Conservation (phyloP, 805 yeast species). For the Nakazawaea wickerhamii region DNA sequence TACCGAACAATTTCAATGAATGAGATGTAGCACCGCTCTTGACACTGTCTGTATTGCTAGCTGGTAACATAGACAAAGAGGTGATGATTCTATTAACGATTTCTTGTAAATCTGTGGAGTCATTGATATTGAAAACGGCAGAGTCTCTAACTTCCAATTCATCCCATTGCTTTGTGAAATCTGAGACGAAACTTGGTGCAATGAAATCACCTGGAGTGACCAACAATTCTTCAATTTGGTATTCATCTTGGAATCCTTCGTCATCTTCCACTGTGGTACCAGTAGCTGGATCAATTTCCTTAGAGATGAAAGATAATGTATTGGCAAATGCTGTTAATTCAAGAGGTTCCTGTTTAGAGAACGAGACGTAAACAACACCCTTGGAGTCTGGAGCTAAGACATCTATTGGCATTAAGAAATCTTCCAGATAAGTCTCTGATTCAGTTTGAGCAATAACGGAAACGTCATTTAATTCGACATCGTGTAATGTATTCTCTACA, state of each 20-base stretch:
- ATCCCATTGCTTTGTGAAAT: slow-evolving; percentile 70
- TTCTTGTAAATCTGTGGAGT: slow-evolving; percentile 40
- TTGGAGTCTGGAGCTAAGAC: slow-evolving; percentile 64
- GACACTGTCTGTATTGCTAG: slow-evolving; percentile 68
- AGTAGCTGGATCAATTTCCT: slow-evolving; percentile 73
- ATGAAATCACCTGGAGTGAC: slow-evolving; percentile 79
- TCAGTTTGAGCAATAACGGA: slow-evolving; percentile 65
- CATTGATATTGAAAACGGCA: slow-evolving; percentile 60
- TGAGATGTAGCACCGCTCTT: slow-evolving; percentile 57
- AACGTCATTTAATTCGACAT: slow-evolving; percentile 71
- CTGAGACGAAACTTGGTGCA: slow-evolving; percentile 69
- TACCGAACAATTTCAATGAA: slow-evolving; percentile 76
- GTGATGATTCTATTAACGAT: slow-evolving; percentile 49
- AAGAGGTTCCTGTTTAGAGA: slow-evolving; percentile 44
- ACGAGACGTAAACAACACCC: slow-evolving; percentile 76
- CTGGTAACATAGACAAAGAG: slow-evolving; percentile 59
- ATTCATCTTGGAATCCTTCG: slow-evolving; percentile 91
- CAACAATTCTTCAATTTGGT: slow-evolving; percentile 77
- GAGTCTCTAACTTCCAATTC: slow-evolving; percentile 56
- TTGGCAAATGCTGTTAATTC: slow-evolving; percentile 49
- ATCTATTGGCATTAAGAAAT: slow-evolving; percentile 69
- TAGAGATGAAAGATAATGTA: slow-evolving; percentile 66
- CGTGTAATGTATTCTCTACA: slow-evolving; percentile 78
- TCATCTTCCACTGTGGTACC: slow-evolving; percentile 61
- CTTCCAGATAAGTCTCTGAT: slow-evolving; percentile 53